Conservation (phyloP, 805 yeast genomes). For the Wickerhamiella musiphila region DNA sequence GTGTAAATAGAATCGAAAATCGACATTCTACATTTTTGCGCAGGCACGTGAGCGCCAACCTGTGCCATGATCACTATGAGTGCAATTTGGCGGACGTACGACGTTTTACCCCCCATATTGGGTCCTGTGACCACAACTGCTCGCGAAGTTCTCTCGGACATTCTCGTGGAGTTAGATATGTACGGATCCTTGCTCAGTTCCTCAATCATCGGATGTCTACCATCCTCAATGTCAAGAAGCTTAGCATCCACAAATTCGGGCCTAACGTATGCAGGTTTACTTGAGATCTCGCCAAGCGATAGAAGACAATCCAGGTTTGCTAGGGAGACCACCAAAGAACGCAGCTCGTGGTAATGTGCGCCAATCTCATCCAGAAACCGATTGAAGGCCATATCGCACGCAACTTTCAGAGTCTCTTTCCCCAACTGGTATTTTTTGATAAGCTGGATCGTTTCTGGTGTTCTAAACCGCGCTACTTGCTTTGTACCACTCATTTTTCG, state of each 20-base stretch:
- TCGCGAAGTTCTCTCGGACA: slow-evolving; percentile 32
- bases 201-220: slow-evolving; percentile 56
- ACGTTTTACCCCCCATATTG: slow-evolving; percentile 78
- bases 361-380: slow-evolving; percentile 26
- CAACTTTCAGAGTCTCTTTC: slow-evolving; percentile 33
- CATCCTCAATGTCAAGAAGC: slow-evolving; percentile 32
- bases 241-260: slow-evolving; percentile 35
- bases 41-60: slow-evolving; percentile 62
- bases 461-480: slow-evolving; percentile 51
- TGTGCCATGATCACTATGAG: slow-evolving; percentile 53
- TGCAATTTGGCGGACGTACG: slow-evolving; percentile 59
- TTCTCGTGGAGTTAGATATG: slow-evolving; percentile 48
- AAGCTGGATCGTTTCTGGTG: slow-evolving; percentile 38
- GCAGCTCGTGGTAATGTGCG: slow-evolving; percentile 23
- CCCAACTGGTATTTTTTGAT: slow-evolving; percentile 41
- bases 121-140: slow-evolving; percentile 67
- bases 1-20: slow-evolving; percentile 42
- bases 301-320: slow-evolving; percentile 49
- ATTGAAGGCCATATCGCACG: slow-evolving; percentile 31
- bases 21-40: slow-evolving; percentile 40
- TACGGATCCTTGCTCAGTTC: slow-evolving; percentile 27
- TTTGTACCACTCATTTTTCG: slow-evolving; percentile 54
- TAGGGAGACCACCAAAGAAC: slow-evolving; percentile 29
- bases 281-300: slow-evolving; percentile 46
- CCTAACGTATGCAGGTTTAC: slow-evolving; percentile 28